Evolutionary conservation across 345 rosid species (phyloP).

Genomic region (Eutrema yunnanense): DNA sequence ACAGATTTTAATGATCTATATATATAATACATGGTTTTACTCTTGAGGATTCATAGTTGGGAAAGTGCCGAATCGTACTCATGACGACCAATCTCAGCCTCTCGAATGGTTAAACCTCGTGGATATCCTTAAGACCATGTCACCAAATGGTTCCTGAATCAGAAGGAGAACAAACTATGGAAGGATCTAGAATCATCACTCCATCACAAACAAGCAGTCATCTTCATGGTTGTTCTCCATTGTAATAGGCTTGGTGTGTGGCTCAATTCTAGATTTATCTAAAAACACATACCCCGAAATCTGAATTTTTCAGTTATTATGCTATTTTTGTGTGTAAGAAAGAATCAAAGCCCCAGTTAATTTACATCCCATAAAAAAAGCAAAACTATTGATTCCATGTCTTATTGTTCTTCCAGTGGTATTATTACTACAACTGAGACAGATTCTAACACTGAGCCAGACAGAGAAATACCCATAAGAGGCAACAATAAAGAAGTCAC

Average conservation of each 20-base stretch:
- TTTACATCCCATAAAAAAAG: slow-evolving; percentile 4
- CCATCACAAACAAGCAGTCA: neutral
- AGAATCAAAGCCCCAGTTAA: neutral
- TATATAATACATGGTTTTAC: neutral
- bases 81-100: neutral
- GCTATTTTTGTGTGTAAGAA: neutral
- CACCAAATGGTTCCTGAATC: neutral
- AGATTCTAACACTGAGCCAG: neutral
- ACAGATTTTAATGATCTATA: neutral
- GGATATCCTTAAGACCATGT: neutral
- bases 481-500: neutral
- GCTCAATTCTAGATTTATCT: neutral
- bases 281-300: neutral
- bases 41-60: neutral
- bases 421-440: slow-evolving; percentile 22
- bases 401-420: slow-evolving; percentile 31
- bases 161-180: neutral
- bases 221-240: neutral
- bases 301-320: neutral
- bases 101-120: neutral
- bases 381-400: slow-evolving; percentile 26
- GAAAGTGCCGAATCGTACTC: neutral
- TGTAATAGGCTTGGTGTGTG: neutral
- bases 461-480: neutral
- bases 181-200: too few relatives aligned